These are phyloP conservation scores for Aspergillus niger DNA, from an alignment of 2,329 filamentous ascomycete genomes.

Conservation along the genomic window DNA sequence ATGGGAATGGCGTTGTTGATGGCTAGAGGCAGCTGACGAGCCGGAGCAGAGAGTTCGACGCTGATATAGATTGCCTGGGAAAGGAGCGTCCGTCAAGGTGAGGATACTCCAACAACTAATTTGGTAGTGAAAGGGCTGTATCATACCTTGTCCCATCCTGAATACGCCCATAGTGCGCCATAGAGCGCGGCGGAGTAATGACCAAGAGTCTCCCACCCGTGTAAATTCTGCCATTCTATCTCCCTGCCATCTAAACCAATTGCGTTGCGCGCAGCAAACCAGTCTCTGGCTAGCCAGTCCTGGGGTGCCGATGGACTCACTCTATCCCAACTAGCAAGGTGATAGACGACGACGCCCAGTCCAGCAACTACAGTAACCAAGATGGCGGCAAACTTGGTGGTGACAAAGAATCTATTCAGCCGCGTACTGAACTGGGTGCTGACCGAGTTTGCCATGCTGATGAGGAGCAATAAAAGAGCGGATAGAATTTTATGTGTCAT, in stretches of 20 bases:
- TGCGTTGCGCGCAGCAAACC: slow-evolving; percentile 15
- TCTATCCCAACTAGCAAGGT: neutral
- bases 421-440: slow-evolving; percentile 18
- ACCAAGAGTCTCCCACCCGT: slow-evolving; percentile 18
- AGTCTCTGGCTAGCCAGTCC: slow-evolving; percentile 16
- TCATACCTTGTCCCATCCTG: slow-evolving; percentile 22
- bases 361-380: slow-evolving; percentile 10
- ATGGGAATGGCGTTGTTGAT: slow-evolving; percentile 19
- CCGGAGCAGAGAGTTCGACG: slow-evolving; percentile 18
- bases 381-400: slow-evolving; percentile 18
- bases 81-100: neutral
- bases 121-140: no score
- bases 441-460: slow-evolving; percentile 18
- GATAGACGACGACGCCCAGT: slow-evolving; percentile 9
- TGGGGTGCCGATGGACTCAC: neutral
- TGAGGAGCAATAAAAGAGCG: slow-evolving; percentile 6
- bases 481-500: slow-evolving; percentile 13
- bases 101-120: no score
- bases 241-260: slow-evolving; percentile 13
- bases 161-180: slow-evolving; percentile 21
- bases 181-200: slow-evolving; percentile 20
- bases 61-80: slow-evolving; percentile 18
- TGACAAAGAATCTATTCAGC: slow-evolving; percentile 17
- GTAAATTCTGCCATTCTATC: slow-evolving; percentile 17
- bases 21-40: slow-evolving; percentile 18